phyloP scores from a whole-genome alignment of 2,329 filamentous ascomycete species.

The Penicillium sp. region DNA sequence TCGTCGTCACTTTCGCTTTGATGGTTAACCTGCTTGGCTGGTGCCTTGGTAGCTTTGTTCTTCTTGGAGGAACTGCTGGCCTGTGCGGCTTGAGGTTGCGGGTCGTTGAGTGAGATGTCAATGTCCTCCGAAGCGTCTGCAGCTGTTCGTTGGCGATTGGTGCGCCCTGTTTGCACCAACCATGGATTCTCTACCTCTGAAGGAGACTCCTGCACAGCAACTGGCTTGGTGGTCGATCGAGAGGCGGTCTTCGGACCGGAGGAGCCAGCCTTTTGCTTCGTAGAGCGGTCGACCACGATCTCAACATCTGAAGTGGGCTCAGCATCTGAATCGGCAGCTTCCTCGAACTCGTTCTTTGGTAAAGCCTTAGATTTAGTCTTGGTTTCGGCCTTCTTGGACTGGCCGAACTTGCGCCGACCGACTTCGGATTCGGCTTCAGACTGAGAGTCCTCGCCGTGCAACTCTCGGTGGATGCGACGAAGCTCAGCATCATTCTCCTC shows the following conservation, averaged over 20 bases:
- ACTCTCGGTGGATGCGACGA: constrained; percentile 66
- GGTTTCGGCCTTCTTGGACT: constrained; percentile 32
- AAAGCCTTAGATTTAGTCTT: constrained; percentile 27
- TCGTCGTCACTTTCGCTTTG: constrained; percentile 44
- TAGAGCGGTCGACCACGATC: constrained; percentile 32
- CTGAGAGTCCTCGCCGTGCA: constrained; percentile 63
- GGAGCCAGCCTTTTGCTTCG: constrained; percentile 19
- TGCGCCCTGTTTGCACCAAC: constrained; percentile 35
- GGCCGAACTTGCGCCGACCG: constrained; percentile 57
- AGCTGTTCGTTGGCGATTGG: constrained; percentile 29
- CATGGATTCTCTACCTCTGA: constrained; percentile 38
- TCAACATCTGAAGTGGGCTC: constrained; percentile 36
- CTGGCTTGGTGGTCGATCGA: constrained; percentile 13
- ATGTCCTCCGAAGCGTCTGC: constrained; percentile 31
- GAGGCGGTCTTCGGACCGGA: constrained; percentile 19
- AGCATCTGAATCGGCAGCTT: constrained; percentile 52
- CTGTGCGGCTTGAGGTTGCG: constrained; percentile 13
- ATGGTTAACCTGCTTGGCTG: constrained; percentile 36
- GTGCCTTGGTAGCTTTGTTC: constrained; percentile 15
- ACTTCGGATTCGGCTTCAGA: constrained; percentile 53
- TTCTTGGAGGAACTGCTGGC: constrained; percentile 20
- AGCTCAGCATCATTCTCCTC: constrained; percentile 77
- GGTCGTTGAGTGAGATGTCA: constrained; percentile 33
- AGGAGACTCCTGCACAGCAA: constrained; percentile 15
- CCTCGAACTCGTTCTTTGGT: constrained; percentile 60